Evolutionary conservation across 2,329 filamentous ascomycete genomes (phyloP), one percentile per base, ranked within the genome.

Genomic region (Ciborinia camelliae): DNA sequence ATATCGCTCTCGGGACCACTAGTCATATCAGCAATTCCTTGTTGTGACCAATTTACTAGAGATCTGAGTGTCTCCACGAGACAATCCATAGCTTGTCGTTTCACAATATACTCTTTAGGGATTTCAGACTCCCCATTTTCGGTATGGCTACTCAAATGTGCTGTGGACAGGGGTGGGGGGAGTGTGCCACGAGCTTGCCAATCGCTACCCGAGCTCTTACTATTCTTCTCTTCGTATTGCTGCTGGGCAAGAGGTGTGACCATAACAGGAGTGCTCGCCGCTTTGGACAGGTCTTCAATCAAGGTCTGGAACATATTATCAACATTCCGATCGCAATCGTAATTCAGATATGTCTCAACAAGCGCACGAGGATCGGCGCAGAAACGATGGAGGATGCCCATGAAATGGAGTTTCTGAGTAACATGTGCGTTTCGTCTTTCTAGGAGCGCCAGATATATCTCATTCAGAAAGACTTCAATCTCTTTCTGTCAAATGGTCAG

Each of bases 291-390:
- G 76, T 98, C 92, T 76, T 99, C 96, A 58, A 99, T 93, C 62
- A 98, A 88, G 26, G 85, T 89, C 77, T 99, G 95, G 76, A 96
- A 99, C 77, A 98, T 95, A 77, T 99, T 99, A 78, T 98, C 94
- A 66, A 98, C 86, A 48, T 92, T 92, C 66, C 94, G 85, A 73
- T 98, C 96, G 78, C 95, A 99, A 76, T 99, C 95, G 74, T 99
- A 99, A 77, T 99, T 99, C 68, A 99, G 84, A 77, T 99, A 99
- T 18, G 93, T 89, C 77, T 99, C 95, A 20, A 99, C 95, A 57
- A 99, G 77, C 0, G 92, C 93, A 69, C 91, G 85, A 1, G 94
- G 91, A 75, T 99, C 95, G 20, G 86, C 87, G 66, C 90, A 93
- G 55, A 99, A 82, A 65, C 94, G 85, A 71, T 91, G 90, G 61